Evolutionary conservation across 140 eudicot species (phyloP).

Genomic region (Cichorium intybus): DNA sequence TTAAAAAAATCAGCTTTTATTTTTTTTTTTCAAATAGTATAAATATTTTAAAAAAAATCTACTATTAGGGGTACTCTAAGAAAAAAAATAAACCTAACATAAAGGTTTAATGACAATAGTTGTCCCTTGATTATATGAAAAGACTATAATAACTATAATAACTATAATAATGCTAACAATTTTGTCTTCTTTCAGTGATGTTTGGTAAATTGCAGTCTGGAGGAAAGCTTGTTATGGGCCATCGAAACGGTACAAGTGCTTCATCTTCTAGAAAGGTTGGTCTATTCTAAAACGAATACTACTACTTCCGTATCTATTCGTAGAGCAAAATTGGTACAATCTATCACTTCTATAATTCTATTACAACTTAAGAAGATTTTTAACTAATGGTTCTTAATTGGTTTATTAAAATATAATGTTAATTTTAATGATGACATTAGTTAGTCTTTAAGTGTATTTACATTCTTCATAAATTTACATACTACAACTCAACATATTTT

Average conservation of each 20-base stretch:
- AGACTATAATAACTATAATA: not conserved
- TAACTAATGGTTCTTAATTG: no score
- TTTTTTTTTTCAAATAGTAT: no score
- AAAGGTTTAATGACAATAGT: not conserved
- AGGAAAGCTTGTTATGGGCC: constrained; percentile 58
- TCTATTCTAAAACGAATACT: not conserved
- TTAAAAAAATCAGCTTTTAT: no score
- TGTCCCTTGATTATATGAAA: not conserved
- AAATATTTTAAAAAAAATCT: no score
- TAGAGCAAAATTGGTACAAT: not conserved
- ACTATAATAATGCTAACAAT: not conserved
- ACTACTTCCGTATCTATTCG: not conserved
- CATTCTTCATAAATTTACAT: not conserved
- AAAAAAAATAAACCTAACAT: not conserved
- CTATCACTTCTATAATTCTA: no score
- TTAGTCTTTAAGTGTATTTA: no score
- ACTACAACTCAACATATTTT: no score
- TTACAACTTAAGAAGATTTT: no score
- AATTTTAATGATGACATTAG: no score
- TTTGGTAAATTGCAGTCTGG: constrained; percentile 55
- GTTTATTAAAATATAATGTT: no score
- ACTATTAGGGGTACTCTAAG: no score
- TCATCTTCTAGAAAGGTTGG: constrained; percentile 40
- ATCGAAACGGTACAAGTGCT: constrained; percentile 40
- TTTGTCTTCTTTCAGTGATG: constrained; percentile 42